Conservation (phyloP, 2,329 filamentous ascomycete genomes). For the Podosphaera xanthii region DNA sequence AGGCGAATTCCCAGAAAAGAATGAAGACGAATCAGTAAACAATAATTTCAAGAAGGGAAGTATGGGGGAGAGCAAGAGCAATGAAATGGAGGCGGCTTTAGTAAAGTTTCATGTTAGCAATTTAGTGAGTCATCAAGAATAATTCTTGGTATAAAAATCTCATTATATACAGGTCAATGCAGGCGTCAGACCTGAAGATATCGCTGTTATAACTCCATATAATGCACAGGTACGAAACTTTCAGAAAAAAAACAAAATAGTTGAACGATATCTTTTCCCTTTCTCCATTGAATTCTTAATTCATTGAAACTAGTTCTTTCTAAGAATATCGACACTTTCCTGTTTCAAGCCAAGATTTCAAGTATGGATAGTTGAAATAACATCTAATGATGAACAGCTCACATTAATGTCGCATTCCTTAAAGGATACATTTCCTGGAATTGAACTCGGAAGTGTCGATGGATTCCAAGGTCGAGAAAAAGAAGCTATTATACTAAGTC, state of each 20-base stretch:
- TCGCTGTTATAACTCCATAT: slow-evolving; percentile 88
- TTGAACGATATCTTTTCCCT: not conserved
- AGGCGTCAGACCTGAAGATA: slow-evolving; percentile 61
- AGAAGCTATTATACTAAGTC: slow-evolving; percentile 75
- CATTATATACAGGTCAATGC: slow-evolving; percentile 22
- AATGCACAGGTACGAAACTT: slow-evolving; percentile 51
- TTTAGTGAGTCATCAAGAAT: slow-evolving; percentile 27
- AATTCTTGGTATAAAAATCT: not conserved
- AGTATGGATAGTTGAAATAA: not conserved
- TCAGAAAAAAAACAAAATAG: not conserved
- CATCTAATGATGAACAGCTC: slow-evolving; percentile 26
- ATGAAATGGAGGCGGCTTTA: slow-evolving; percentile 69
- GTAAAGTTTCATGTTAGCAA: slow-evolving; percentile 55
- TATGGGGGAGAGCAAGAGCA: slow-evolving; percentile 64
- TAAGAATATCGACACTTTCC: too few relatives aligned
- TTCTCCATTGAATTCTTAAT: too few relatives aligned
- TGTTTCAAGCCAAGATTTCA: too few relatives aligned
- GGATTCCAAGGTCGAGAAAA: slow-evolving; percentile 96
- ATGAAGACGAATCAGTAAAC: slow-evolving; percentile 37
- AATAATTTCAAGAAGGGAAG: slow-evolving; percentile 24
- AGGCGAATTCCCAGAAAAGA: slow-evolving; percentile 69
- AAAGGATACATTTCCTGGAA: slow-evolving; percentile 57
- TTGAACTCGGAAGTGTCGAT: slow-evolving; percentile 92
- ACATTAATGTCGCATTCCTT: slow-evolving; percentile 52
- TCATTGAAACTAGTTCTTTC: too few relatives aligned